Conservation (phyloP, 805 yeast species). For the Hanseniaspora guilliermondii region DNA sequence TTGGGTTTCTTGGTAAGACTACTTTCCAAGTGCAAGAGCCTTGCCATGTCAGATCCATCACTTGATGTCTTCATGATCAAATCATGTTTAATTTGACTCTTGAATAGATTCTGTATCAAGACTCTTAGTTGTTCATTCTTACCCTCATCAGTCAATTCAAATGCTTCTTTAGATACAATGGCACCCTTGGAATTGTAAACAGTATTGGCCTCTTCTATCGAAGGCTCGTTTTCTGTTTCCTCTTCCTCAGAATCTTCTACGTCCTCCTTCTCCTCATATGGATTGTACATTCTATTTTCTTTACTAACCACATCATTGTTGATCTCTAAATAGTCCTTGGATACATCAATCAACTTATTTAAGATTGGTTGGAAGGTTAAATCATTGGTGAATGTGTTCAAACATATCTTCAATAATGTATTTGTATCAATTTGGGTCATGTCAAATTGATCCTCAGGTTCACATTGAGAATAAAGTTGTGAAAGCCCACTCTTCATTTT, state of each 20-base stretch:
- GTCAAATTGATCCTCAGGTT: slow-evolving; percentile 30
- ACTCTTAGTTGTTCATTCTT: slow-evolving; percentile 37
- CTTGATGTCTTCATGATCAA: not conserved
- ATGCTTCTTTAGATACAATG: slow-evolving; percentile 14
- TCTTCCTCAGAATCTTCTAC: slow-evolving; percentile 24
- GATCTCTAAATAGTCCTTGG: slow-evolving; percentile 5
- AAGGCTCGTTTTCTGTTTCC: slow-evolving; percentile 25
- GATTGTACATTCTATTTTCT: slow-evolving; percentile 15
- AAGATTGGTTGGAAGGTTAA: slow-evolving; percentile 11
- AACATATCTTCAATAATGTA: slow-evolving; percentile 50
- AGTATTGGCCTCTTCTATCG: slow-evolving; percentile 27
- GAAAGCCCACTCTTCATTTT: slow-evolving; percentile 3
- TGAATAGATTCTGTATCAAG: slow-evolving; percentile 4
- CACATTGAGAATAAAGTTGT: not conserved
- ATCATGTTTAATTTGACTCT: slow-evolving; percentile 5
- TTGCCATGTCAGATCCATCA: not conserved
- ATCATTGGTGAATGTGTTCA: slow-evolving; percentile 36
- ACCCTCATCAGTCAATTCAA: slow-evolving; percentile 24
- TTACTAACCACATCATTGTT: slow-evolving; percentile 12
- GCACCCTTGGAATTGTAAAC: slow-evolving; percentile 6
- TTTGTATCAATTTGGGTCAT: slow-evolving; percentile 54
- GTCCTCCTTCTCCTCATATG: slow-evolving; percentile 16
- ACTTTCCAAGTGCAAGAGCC: not conserved
- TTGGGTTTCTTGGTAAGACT: not conserved
- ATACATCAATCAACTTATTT: slow-evolving; percentile 6